Conservation (phyloP, 768 basidiomycete genomes). For the Clitopilus hobsonii region DNA sequence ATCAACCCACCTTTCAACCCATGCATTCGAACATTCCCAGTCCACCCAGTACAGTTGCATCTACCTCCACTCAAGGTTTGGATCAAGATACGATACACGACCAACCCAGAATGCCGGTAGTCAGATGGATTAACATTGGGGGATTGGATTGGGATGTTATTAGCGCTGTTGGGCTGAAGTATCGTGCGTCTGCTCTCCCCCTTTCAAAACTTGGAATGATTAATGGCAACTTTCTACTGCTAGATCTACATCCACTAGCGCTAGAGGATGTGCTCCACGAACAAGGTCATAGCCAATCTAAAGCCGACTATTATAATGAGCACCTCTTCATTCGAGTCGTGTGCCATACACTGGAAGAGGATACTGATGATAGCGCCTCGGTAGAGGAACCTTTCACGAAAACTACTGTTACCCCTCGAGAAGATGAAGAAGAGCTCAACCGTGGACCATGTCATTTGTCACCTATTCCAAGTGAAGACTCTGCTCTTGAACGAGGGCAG, state of each 20-base stretch:
- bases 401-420: background rate
- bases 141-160: slow-evolving; percentile 63
- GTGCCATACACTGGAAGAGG: slow-evolving; percentile 38
- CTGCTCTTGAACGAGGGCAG: background rate
- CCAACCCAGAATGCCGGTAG: slow-evolving; percentile 16
- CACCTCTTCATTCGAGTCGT: slow-evolving; percentile 64
- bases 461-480: background rate
- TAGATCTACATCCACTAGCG: slow-evolving; percentile 62
- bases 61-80: background rate
- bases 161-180: slow-evolving; percentile 51
- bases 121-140: slow-evolving; percentile 64
- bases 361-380: background rate
- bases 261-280: slow-evolving; percentile 62
- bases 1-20: slow-evolving; percentile 12
- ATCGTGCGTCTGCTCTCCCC: slow-evolving; percentile 35
- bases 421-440: slow-evolving; percentile 1
- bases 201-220: background rate
- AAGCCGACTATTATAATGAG: slow-evolving; percentile 42
- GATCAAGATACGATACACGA: background rate
- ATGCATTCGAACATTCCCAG: background rate
- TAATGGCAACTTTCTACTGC: slow-evolving; percentile 8
- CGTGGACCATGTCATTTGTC: background rate
- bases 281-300: slow-evolving; percentile 43
- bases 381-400: slow-evolving; percentile 4
- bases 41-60: background rate